Evolutionary conservation across 768 basidiomycete genomes (phyloP).

Genomic region (Lentinus brumalis): DNA sequence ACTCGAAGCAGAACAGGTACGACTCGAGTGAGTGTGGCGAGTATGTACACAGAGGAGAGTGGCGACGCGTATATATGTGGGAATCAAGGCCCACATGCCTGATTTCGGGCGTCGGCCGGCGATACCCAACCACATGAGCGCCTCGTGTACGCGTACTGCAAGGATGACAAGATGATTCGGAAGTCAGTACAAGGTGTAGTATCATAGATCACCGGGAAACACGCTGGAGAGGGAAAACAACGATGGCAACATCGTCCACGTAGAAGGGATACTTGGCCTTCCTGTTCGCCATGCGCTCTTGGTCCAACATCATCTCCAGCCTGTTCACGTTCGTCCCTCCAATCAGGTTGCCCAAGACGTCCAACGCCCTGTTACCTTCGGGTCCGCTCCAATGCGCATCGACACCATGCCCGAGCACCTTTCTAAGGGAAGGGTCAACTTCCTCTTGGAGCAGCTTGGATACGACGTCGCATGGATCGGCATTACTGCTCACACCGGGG

Average conservation of each 20-base stretch:
- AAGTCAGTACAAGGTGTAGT: too few relatives aligned
- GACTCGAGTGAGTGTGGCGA: too few relatives aligned
- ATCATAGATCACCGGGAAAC: neutral
- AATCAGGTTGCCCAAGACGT: conserved; percentile 4
- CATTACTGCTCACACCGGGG: neutral
- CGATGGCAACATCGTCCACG: conserved; percentile 4
- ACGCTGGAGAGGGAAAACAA: neutral
- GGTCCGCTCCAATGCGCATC: conserved; percentile 1
- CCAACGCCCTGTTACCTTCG: conserved; percentile 5
- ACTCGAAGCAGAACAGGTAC: too few relatives aligned
- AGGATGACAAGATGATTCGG: too few relatives aligned
- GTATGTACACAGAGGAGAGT: too few relatives aligned
- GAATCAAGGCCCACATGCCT: too few relatives aligned
- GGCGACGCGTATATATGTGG: too few relatives aligned
- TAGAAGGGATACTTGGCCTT: neutral
- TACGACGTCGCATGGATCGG: conserved; percentile 5
- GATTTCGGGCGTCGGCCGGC: too few relatives aligned
- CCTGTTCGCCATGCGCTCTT: neutral
- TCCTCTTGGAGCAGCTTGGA: neutral
- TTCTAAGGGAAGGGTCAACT: neutral
- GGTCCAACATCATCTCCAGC: conserved; percentile 2
- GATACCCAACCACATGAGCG: too few relatives aligned
- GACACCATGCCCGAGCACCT: conserved; percentile 1
- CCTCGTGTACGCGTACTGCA: too few relatives aligned
- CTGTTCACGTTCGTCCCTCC: conserved; percentile 1